phyloP scores from a whole-genome alignment of 352 stramenopile species.

The Phytophthora ramorum region DNA sequence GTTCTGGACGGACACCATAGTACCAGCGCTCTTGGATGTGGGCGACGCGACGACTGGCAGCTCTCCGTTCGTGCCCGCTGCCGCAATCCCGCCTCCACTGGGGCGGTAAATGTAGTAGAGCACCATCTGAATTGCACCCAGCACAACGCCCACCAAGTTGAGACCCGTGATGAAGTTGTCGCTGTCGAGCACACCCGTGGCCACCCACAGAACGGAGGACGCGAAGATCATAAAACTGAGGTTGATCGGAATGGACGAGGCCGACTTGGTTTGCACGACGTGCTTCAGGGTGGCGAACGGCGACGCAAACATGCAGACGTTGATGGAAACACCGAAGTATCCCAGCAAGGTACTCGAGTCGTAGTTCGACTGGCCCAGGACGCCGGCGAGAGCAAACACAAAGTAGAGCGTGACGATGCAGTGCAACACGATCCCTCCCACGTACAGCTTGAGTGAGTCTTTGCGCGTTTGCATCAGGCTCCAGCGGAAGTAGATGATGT shows the following conservation, averaged over 20 bases:
- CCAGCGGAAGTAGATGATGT: slow-evolving; percentile 30
- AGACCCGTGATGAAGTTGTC: slow-evolving; percentile 53
- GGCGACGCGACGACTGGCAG: slow-evolving; percentile 1
- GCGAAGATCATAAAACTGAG: slow-evolving; percentile 57
- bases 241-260: slow-evolving; percentile 52
- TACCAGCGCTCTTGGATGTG: slow-evolving; percentile 1
- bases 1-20: background rate
- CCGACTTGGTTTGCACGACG: slow-evolving; percentile 50
- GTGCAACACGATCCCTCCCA: slow-evolving; percentile 8
- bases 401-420: slow-evolving; percentile 41
- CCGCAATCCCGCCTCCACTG: background rate
- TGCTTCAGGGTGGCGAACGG: slow-evolving; percentile 49
- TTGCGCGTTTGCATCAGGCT: slow-evolving; percentile 7
- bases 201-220: slow-evolving; percentile 57
- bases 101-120: slow-evolving; percentile 57
- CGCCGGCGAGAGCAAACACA: slow-evolving; percentile 30
- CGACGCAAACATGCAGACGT: slow-evolving; percentile 56
- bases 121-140: slow-evolving; percentile 48
- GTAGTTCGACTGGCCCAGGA: slow-evolving; percentile 33
- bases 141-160: slow-evolving; percentile 40
- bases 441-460: slow-evolving; percentile 10
- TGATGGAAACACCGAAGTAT: slow-evolving; percentile 28
- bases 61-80: background rate
- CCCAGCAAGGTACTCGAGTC: slow-evolving; percentile 18
- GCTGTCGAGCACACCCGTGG: slow-evolving; percentile 47